Conservation (phyloP, 192 early-diverging fungal genomes). For the Phlyctochytrium planicorne region DNA sequence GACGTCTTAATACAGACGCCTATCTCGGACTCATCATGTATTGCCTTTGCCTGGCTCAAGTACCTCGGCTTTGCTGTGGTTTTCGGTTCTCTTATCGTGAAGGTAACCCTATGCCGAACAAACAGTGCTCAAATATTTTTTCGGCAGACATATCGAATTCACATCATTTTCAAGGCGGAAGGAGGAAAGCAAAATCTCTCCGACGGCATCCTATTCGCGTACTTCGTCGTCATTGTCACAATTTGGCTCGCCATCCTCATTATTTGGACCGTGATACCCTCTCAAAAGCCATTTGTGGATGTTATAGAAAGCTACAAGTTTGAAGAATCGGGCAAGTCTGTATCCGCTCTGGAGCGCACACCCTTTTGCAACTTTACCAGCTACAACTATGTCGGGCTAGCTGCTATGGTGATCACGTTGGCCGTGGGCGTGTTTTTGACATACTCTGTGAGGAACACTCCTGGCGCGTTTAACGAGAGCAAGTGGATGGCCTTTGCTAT, state of each 20-base stretch:
- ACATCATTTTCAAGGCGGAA: background rate
- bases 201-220: background rate
- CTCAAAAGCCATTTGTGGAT: background rate
- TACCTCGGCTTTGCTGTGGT: slow-evolving; percentile 5
- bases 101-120: background rate
- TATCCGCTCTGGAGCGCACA: background rate
- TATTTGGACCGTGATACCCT: background rate
- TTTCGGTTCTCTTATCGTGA: background rate
- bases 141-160: background rate
- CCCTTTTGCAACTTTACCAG: background rate
- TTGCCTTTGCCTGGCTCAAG: background rate
- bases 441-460: slow-evolving; percentile 11
- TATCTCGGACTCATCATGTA: background rate
- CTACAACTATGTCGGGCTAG: slow-evolving; percentile 4
- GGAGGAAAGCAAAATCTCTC: background rate
- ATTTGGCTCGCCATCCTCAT: slow-evolving; percentile 1
- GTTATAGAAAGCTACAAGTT: background rate
- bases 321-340: background rate
- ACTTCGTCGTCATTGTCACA: background rate
- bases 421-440: background rate
- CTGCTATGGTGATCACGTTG: slow-evolving; percentile 1
- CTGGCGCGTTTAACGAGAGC: slow-evolving; percentile 11
- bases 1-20: background rate
- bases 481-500: slow-evolving; percentile 12
- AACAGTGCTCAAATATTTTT: background rate